Percentiles rank a stretch among this genome's conserved stretches.
phyloP scores from a whole-genome alignment of 768 basidiomycete species.

The Lactifluus pinguis region DNA sequence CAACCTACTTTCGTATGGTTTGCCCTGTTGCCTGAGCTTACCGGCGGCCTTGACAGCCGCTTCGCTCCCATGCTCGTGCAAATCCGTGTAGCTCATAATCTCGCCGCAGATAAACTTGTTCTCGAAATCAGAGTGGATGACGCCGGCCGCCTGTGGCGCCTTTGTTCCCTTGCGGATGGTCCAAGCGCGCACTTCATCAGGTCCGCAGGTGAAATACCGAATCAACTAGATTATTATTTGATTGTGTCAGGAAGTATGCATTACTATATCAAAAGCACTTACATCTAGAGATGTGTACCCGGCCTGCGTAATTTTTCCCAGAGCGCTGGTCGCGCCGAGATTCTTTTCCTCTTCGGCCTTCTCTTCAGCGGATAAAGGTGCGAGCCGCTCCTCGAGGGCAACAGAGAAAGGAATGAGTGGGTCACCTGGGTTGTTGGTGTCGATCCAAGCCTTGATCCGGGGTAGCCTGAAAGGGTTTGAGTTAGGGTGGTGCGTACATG shows the following conservation, averaged over 20 bases:
- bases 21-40: slow-evolving; percentile 91
- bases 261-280: slow-evolving; percentile 21
- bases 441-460: slow-evolving; percentile 98
- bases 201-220: slow-evolving; percentile 95
- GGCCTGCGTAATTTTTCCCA: slow-evolving; percentile 92
- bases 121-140: slow-evolving; percentile 98
- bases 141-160: slow-evolving; percentile 95
- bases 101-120: slow-evolving; percentile 97
- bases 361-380: slow-evolving; percentile 52
- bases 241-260: background rate
- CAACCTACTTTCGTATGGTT: slow-evolving; percentile 83
- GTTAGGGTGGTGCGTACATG: background rate
- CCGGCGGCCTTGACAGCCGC: slow-evolving; percentile 88
- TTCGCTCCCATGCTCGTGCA: slow-evolving; percentile 89
- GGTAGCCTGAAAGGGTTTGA: slow-evolving; percentile 49
- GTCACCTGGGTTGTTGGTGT: slow-evolving; percentile 92
- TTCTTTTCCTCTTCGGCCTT: slow-evolving; percentile 62
- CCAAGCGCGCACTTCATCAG: slow-evolving; percentile 96
- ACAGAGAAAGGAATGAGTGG: slow-evolving; percentile 96
- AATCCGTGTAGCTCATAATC: slow-evolving; percentile 87
- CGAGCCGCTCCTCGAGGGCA: slow-evolving; percentile 85
- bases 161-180: slow-evolving; percentile 90
- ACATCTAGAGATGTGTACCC: slow-evolving; percentile 86
- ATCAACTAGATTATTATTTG: slow-evolving; percentile 49
- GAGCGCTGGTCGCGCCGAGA: slow-evolving; percentile 60